Percentiles rank a stretch among this genome's conserved stretches.
These are phyloP conservation scores for Boletus rubescentipes DNA, from an alignment of 768 basidiomycete genomes.

Conservation along the genomic window DNA sequence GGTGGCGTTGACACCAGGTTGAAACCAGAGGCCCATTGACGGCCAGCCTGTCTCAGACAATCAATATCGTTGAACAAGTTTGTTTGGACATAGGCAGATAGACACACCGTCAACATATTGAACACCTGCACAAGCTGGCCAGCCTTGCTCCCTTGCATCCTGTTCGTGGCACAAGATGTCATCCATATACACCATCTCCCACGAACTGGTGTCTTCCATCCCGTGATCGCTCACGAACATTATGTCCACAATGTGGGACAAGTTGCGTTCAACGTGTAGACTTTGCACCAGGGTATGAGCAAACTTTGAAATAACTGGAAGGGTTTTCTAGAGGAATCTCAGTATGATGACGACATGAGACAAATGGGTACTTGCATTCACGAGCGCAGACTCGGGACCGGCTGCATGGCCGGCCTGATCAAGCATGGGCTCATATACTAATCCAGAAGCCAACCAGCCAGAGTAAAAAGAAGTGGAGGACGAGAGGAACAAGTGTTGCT, in stretches of 20 bases:
- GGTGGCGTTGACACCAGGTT: slow-evolving; percentile 50
- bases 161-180: slow-evolving; percentile 30
- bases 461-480: neutral
- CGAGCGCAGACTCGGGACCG: slow-evolving; percentile 62
- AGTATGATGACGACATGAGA: neutral
- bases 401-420: slow-evolving; percentile 77
- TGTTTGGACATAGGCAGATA: neutral
- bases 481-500: slow-evolving; percentile 1
- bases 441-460: neutral
- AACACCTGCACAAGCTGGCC: slow-evolving; percentile 12
- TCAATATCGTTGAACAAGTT: neutral
- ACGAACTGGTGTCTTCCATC: slow-evolving; percentile 81
- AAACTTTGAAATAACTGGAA: slow-evolving; percentile 66
- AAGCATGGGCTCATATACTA: slow-evolving; percentile 80
- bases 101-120: slow-evolving; percentile 14
- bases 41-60: slow-evolving; percentile 71
- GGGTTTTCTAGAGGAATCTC: slow-evolving; percentile 48
- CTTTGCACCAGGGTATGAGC: slow-evolving; percentile 44
- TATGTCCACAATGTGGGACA: slow-evolving; percentile 78
- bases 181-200: slow-evolving; percentile 74
- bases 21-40: slow-evolving; percentile 78
- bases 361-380: slow-evolving; percentile 52
- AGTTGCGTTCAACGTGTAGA: slow-evolving; percentile 65
- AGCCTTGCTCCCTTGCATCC: slow-evolving; percentile 7
- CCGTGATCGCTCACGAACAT: slow-evolving; percentile 87